Evolutionary conservation across 2,329 filamentous ascomycete genomes (phyloP).

Genomic region (Ceratocystis lukuohia): DNA sequence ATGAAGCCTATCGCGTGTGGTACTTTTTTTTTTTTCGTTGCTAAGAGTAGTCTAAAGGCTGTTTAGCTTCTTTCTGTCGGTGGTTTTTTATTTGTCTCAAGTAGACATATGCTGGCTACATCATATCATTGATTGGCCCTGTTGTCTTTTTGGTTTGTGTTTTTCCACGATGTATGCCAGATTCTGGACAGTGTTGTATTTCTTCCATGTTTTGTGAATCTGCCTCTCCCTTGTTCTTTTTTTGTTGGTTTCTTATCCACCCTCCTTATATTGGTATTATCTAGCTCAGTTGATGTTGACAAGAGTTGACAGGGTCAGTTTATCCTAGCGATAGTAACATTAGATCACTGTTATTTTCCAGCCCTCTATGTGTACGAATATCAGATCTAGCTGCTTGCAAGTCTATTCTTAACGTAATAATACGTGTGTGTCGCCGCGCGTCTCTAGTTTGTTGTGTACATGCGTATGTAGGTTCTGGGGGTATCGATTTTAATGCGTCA

Average conservation of each 20-base stretch:
- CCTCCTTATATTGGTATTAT: background rate
- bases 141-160: background rate
- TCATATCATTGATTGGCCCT: background rate
- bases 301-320: too few species aligned
- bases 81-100: too few species aligned
- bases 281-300: background rate
- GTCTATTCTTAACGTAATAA: background rate
- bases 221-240: background rate
- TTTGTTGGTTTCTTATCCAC: too few species aligned
- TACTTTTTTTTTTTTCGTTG: too few species aligned
- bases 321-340: too few species aligned
- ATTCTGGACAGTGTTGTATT: slow-evolving; percentile 6
- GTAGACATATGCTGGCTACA: too few species aligned
- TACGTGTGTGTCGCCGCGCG: background rate
- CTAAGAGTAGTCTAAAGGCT: too few species aligned
- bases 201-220: background rate
- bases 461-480: background rate
- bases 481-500: background rate
- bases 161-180: background rate
- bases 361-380: background rate
- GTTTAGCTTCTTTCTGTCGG: too few species aligned
- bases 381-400: background rate
- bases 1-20: background rate
- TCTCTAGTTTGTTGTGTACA: background rate
- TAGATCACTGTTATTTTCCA: too few species aligned